These are phyloP conservation scores for Xylaria sp. DNA, from an alignment of 2,329 filamentous ascomycete species.

Conservation along the genomic window DNA sequence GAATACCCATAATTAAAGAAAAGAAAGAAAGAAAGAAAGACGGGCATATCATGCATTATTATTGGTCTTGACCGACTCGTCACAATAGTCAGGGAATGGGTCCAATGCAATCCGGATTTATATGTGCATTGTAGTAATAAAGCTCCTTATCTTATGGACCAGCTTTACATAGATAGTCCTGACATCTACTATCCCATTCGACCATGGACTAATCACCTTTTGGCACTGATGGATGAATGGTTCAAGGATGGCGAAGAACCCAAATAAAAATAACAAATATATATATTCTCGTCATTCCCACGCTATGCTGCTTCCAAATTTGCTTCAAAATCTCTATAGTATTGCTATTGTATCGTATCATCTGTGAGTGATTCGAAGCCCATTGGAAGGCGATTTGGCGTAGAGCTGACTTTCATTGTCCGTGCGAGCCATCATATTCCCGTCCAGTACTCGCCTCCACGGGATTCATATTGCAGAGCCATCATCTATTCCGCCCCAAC, in stretches of 20 bases:
- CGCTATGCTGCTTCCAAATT: constrained; percentile 17
- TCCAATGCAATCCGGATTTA: too few species aligned
- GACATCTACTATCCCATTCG: not conserved
- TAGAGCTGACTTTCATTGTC: constrained; percentile 1
- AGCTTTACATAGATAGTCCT: not conserved
- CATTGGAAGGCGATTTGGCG: not conserved
- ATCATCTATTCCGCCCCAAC: not conserved
- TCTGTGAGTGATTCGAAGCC: not conserved
- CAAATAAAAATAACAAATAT: not conserved
- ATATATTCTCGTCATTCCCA: constrained; percentile 7
- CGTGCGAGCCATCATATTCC: not conserved
- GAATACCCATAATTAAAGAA: not conserved
- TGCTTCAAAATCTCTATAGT: not conserved
- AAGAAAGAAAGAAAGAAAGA: not conserved
- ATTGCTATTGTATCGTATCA: not conserved
- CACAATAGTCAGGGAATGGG: too few species aligned
- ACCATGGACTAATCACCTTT: constrained; percentile 66
- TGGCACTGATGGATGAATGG: too few species aligned
- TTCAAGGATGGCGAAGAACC: too few species aligned
- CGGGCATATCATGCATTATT: too few species aligned
- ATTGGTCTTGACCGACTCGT: too few species aligned
- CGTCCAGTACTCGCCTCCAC: not conserved
- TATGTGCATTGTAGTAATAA: too few species aligned
- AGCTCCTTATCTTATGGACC: too few species aligned
- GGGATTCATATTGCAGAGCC: not conserved